Evolutionary conservation across 805 yeast genomes (phyloP).

Genomic region (Nakazawaea siamensis): DNA sequence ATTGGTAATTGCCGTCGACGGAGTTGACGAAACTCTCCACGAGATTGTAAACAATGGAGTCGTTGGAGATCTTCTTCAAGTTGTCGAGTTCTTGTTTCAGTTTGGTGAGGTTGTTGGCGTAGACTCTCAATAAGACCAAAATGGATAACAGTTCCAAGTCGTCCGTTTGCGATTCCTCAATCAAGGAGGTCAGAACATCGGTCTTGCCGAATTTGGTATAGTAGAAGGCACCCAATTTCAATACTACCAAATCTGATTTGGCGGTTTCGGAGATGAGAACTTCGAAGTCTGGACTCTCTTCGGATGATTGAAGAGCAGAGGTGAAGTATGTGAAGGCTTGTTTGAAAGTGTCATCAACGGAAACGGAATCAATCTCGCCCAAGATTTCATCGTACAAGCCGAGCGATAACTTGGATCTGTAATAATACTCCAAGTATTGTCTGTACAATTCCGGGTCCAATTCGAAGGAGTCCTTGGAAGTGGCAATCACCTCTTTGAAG

Average conservation of each 20-base stretch:
- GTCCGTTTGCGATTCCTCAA: slow-evolving; percentile 21
- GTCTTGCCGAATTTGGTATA: slow-evolving; percentile 29
- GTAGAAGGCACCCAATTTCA: slow-evolving; percentile 31
- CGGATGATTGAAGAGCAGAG: not conserved
- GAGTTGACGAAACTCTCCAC: slow-evolving; percentile 67
- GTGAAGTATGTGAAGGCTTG: slow-evolving; percentile 2
- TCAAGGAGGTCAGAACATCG: slow-evolving; percentile 33
- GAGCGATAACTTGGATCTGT: slow-evolving; percentile 13
- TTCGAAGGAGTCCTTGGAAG: slow-evolving; percentile 23
- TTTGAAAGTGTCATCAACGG: not conserved
- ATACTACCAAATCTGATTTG: slow-evolving; percentile 18
- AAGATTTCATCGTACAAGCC: slow-evolving; percentile 9
- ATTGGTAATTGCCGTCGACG: slow-evolving; percentile 28
- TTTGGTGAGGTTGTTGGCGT: slow-evolving; percentile 32
- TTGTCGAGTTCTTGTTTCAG: slow-evolving; percentile 36
- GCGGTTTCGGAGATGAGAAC: slow-evolving; percentile 1
- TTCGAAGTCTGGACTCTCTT: slow-evolving; percentile 4
- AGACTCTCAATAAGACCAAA: slow-evolving; percentile 30
- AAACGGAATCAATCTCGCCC: slow-evolving; percentile 1
- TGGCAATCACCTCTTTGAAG: slow-evolving; percentile 33
- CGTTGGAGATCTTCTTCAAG: slow-evolving; percentile 48
- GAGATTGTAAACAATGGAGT: slow-evolving; percentile 68
- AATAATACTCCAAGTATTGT: slow-evolving; percentile 13
- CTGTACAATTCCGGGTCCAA: slow-evolving; percentile 24
- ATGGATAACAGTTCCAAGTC: slow-evolving; percentile 29